Conservation (phyloP, 2,329 filamentous ascomycete genomes). For the Pseudogymnoascus sp. region DNA sequence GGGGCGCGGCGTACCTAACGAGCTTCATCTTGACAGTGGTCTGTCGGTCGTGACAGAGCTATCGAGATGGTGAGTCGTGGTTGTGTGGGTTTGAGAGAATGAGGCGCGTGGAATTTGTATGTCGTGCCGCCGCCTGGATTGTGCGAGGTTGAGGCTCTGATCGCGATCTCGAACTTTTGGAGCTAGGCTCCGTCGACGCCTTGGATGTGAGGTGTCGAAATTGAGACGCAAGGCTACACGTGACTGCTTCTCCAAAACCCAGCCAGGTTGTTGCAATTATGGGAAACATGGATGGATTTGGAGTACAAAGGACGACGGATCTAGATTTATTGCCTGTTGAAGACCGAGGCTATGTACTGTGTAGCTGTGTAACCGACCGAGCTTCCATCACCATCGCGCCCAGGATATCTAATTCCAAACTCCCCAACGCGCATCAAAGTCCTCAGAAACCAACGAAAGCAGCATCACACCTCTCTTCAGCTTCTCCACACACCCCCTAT, state of each 20-base stretch:
- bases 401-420: background rate
- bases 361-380: background rate
- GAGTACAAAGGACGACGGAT: background rate
- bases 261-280: background rate
- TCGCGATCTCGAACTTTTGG: background rate
- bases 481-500: constrained; percentile 22
- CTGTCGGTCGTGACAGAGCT: constrained; percentile 1
- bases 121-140: background rate
- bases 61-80: background rate
- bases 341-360: background rate
- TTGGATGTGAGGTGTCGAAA: background rate
- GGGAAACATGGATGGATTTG: background rate
- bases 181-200: background rate
- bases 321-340: background rate
- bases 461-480: background rate
- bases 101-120: background rate
- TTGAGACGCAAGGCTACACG: background rate
- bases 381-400: background rate
- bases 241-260: background rate
- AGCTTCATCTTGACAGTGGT: constrained; percentile 71
- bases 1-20: constrained; percentile 63
- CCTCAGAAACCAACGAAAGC: background rate
- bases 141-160: background rate
- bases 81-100: background rate
- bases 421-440: background rate